A percentile compares a stretch with the other conserved stretches of the same genome.
Conservation (phyloP, 305 asterid species). For the Fraxinus sp. region DNA sequence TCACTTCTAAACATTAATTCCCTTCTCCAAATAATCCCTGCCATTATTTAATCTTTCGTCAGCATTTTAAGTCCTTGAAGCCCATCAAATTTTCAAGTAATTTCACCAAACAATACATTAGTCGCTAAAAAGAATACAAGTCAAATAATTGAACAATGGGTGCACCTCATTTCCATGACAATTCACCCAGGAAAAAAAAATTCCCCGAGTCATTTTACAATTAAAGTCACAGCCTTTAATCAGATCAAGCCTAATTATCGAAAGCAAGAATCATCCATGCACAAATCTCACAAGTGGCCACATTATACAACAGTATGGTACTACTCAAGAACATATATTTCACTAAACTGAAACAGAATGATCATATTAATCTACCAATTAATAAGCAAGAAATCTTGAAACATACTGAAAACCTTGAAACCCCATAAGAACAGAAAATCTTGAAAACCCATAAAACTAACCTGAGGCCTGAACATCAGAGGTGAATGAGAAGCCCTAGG, state of each 20-base stretch:
- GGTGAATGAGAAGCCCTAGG: slow-evolving; percentile 92
- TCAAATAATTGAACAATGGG: neutral
- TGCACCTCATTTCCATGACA: neutral
- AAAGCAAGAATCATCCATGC: neutral
- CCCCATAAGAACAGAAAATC: neutral
- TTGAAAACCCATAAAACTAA: slow-evolving; percentile 29
- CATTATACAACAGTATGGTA: neutral
- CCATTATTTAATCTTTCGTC: neutral
- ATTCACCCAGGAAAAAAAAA: neutral
- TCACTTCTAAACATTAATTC: neutral
- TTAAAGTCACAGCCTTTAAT: slow-evolving; percentile 13
- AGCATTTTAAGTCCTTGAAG: neutral
- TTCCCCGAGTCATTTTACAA: neutral
- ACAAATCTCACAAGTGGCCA: neutral
- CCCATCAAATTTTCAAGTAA: neutral
- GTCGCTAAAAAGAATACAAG: neutral
- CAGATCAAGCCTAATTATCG: slow-evolving; percentile 22
- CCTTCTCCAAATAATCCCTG: neutral
- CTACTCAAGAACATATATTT: slow-evolving; percentile 5
- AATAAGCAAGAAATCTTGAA: neutral
- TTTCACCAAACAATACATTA: neutral
- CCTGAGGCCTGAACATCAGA: slow-evolving; percentile 90
- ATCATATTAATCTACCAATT: neutral
- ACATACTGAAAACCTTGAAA: neutral
- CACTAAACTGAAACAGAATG: neutral